Conservation (phyloP, 2,329 filamentous ascomycete genomes). For the Alternaria ethzedia region DNA sequence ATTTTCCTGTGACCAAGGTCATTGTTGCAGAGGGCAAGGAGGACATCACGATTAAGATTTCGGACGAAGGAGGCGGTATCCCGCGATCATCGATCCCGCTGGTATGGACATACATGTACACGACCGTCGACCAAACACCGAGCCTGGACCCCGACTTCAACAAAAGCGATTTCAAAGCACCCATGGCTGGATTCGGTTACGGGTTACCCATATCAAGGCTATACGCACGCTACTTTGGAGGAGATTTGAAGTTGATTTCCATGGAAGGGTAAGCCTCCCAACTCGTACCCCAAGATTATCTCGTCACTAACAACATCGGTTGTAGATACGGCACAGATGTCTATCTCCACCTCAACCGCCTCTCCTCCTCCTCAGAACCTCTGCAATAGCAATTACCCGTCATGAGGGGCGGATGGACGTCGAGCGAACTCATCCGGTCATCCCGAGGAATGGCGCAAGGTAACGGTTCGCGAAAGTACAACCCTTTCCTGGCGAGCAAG, state of each 20-base stretch:
- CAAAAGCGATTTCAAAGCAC: conserved; percentile 98
- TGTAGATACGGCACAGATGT: conserved; percentile 94
- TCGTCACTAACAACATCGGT: conserved; percentile 20
- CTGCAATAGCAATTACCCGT: conserved; percentile 91
- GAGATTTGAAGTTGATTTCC: conserved; percentile 95
- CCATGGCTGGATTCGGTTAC: conserved; percentile 99
- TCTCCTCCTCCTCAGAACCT: conserved; percentile 94
- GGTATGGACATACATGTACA: conserved; percentile 99
- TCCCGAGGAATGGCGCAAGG: conserved; percentile 66
- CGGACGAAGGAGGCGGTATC: conserved; percentile 95
- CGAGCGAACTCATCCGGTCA: conserved; percentile 40
- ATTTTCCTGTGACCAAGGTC: conserved; percentile 95
- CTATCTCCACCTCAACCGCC: conserved; percentile 94
- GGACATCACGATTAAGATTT: conserved; percentile 98
- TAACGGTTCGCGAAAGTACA: conserved; percentile 33
- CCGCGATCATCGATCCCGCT: conserved; percentile 90
- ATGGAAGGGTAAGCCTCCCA: conserved; percentile 86
- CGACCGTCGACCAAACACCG: conserved; percentile 94
- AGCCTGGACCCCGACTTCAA: conserved; percentile 97
- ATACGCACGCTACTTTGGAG: conserved; percentile 96
- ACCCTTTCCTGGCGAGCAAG: conserved; percentile 49
- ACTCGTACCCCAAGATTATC: not conserved
- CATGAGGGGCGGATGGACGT: conserved; percentile 74
- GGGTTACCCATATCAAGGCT: conserved; percentile 91
- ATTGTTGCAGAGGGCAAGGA: conserved; percentile 98